Conservation (phyloP, 2,329 filamentous ascomycete species). For the Eurotiales sp. region DNA sequence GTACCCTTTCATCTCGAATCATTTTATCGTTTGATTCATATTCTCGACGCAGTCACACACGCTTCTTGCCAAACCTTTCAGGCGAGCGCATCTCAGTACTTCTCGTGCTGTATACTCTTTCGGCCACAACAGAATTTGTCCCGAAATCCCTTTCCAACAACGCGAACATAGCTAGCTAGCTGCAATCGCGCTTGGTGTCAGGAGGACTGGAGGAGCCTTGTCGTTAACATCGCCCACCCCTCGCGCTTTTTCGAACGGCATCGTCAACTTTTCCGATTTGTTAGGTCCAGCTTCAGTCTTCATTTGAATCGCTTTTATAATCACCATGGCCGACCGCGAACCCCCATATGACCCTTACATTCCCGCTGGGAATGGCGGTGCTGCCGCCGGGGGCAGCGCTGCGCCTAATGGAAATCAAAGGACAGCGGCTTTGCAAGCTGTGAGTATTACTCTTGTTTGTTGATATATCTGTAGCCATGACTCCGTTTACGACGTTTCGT, state of each 20-base stretch:
- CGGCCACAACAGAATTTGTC: no score
- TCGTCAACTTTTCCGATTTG: background rate
- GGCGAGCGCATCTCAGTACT: no score
- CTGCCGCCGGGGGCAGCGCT: slow-evolving; percentile 51
- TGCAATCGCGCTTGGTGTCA: no score
- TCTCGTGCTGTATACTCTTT: no score
- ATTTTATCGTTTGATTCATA: background rate
- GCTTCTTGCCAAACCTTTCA: background rate
- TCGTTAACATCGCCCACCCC: background rate
- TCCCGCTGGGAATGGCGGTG: slow-evolving; percentile 55
- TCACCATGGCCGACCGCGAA: slow-evolving; percentile 55
- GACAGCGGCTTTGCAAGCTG: slow-evolving; percentile 75
- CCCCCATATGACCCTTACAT: slow-evolving; percentile 86
- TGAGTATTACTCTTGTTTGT: slow-evolving; percentile 53
- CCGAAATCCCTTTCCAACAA: no score
- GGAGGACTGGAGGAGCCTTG: no score
- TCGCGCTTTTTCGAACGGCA: background rate
- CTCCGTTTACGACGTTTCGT: no score
- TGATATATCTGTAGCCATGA: background rate
- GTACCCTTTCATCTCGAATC: background rate
- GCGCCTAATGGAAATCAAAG: slow-evolving; percentile 56
- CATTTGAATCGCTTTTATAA: background rate
- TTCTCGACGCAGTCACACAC: background rate
- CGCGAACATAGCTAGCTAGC: no score
- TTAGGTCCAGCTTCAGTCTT: no score